phyloP scores from a whole-genome alignment of 805 yeast genomes.

The Pichia rugopelliculosa region DNA sequence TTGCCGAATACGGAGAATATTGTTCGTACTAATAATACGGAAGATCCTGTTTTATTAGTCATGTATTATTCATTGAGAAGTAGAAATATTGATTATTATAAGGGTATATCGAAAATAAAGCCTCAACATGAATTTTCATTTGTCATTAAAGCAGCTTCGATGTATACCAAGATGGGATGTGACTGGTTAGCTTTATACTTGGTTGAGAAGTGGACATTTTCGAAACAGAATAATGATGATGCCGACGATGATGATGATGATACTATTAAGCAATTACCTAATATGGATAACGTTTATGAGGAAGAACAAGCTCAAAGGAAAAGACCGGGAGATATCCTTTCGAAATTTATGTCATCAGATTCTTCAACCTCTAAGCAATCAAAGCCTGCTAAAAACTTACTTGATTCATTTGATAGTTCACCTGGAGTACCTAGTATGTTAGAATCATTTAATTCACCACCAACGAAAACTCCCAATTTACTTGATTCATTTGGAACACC shows the following conservation, averaged over 20 bases:
- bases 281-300: not conserved
- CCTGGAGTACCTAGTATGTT: not conserved
- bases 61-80: slow-evolving; percentile 57
- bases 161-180: slow-evolving; percentile 87
- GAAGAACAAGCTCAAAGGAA: not conserved
- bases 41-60: slow-evolving; percentile 75
- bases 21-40: slow-evolving; percentile 27
- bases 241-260: not conserved
- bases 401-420: slow-evolving; percentile 2
- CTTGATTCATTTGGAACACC: not conserved
- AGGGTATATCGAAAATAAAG: slow-evolving; percentile 41
- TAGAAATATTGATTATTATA: slow-evolving; percentile 40
- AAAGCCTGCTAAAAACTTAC: not conserved
- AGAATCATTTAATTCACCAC: not conserved
- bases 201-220: slow-evolving; percentile 62
- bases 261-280: not conserved
- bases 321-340: slow-evolving; percentile 14
- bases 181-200: slow-evolving; percentile 64
- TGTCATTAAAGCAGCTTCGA: slow-evolving; percentile 53
- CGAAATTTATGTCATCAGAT: slow-evolving; percentile 8
- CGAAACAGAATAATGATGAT: not conserved
- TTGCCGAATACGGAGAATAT: slow-evolving; percentile 35
- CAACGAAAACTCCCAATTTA: not conserved
- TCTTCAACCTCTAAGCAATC: not conserved
- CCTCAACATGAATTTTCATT: slow-evolving; percentile 50